Conservation (phyloP, 23 red algal species). For the Chondrus crispus region DNA sequence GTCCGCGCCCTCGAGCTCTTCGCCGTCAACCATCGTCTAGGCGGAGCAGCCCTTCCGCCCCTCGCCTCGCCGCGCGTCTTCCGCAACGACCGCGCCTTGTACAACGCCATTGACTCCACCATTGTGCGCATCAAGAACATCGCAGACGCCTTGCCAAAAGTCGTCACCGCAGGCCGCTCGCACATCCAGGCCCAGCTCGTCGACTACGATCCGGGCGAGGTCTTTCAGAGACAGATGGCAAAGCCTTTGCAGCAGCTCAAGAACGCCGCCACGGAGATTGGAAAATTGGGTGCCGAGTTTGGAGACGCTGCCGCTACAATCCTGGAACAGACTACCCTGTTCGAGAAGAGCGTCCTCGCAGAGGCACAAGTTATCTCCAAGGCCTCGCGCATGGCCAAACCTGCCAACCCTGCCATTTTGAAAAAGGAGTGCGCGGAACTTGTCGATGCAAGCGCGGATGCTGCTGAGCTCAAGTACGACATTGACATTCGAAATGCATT, state of each 20-base stretch:
- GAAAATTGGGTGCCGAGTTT: constrained; percentile 29
- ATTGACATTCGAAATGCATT: constrained; percentile 24
- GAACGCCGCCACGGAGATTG: constrained; percentile 29
- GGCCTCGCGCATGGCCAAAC: constrained; percentile 68
- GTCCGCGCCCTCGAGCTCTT: constrained; percentile 34
- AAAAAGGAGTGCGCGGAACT: constrained; percentile 48
- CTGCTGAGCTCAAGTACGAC: constrained; percentile 66
- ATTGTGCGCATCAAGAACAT: constrained; percentile 47
- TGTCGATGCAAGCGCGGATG: constrained; percentile 47
- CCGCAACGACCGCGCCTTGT: constrained; percentile 27
- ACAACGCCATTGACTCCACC: constrained; percentile 62
- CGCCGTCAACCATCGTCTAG: constrained; percentile 20
- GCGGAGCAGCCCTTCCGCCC: constrained; percentile 19
- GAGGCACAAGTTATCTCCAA: constrained; percentile 38
- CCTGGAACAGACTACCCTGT: constrained; percentile 28
- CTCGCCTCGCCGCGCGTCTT: constrained; percentile 19
- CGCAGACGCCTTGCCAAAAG: constrained; percentile 37
- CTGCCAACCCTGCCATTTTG: constrained; percentile 31
- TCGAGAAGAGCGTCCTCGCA: constrained; percentile 50
- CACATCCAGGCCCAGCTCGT: constrained; percentile 66
- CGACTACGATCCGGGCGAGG: constrained; percentile 64
- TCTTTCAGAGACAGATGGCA: constrained; percentile 13
- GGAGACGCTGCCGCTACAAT: constrained; percentile 22
- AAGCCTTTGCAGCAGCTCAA: constrained; percentile 31
- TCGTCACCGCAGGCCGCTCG: constrained; percentile 38